Conservation (phyloP, 306 rosid genomes). For the Rosa chinensis region DNA sequence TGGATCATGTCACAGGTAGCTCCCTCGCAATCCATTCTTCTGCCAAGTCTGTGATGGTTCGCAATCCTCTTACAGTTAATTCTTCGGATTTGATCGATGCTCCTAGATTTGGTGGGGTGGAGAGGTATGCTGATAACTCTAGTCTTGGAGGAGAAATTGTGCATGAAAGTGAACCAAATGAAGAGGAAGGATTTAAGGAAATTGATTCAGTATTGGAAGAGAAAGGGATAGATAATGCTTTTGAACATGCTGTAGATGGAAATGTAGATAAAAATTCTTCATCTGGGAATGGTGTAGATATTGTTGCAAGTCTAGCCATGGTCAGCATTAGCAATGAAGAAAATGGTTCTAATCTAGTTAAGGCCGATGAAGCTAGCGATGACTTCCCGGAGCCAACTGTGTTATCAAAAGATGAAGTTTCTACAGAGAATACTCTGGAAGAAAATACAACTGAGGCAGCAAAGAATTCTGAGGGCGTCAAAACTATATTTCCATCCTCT, state of each 20-base stretch:
- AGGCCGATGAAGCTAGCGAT: conserved; percentile 30
- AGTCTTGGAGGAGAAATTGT: conserved; percentile 30
- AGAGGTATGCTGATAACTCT: conserved; percentile 21
- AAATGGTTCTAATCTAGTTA: conserved; percentile 24
- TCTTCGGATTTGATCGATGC: conserved; percentile 36
- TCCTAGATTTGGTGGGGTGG: conserved; percentile 30
- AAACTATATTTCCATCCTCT: conserved; percentile 23
- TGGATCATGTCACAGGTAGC: conserved; percentile 12
- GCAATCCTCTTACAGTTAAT: conserved; percentile 45
- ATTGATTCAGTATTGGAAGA: neutral
- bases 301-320: conserved; percentile 25
- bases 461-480: conserved; percentile 31
- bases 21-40: conserved; percentile 31
- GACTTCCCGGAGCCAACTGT: conserved; percentile 38
- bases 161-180: neutral
- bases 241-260: conserved; percentile 20
- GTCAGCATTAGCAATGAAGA: conserved; percentile 27
- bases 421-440: conserved; percentile 26
- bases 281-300: conserved; percentile 29
- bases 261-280: conserved; percentile 24
- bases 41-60: conserved; percentile 41
- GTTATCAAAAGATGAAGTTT: conserved; percentile 30
- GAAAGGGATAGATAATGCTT: conserved; percentile 24
- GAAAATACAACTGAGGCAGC: conserved; percentile 22
- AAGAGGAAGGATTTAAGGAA: conserved; percentile 24